Evolutionary conservation across 257 asterid species (phyloP).

Genomic region (Przewalskia tangutica): DNA sequence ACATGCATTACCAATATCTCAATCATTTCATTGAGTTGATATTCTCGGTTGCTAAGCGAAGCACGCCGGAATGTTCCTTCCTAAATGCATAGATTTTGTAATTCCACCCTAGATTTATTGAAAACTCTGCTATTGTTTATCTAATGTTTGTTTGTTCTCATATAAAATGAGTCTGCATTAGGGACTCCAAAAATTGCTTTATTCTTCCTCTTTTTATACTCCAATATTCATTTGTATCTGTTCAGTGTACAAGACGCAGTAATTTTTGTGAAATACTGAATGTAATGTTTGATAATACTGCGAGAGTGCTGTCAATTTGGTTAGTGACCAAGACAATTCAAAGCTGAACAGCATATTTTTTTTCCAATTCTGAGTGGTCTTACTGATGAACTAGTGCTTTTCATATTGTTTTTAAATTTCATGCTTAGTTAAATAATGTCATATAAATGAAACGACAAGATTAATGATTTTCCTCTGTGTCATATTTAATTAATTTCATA

Average conservation of each 20-base stretch:
- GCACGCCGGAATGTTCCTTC: neutral
- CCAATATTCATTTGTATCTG: neutral
- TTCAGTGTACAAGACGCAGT: neutral
- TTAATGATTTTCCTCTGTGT: no score
- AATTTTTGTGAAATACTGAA: neutral
- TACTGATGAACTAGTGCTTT: neutral
- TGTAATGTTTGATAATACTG: neutral
- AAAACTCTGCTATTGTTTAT: neutral
- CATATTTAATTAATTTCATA: no score
- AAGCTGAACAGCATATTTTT: neutral
- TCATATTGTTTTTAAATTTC: neutral
- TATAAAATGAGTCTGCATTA: neutral
- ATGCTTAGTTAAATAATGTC: no score
- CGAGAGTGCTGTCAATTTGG: neutral
- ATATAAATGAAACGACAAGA: no score
- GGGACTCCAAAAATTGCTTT: neutral
- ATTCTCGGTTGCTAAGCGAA: neutral
- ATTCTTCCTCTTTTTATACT: neutral
- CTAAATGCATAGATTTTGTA: neutral
- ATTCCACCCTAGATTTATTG: neutral
- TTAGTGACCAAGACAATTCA: neutral
- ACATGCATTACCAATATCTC: neutral
- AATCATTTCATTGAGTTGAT: neutral
- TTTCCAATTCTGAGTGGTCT: neutral
- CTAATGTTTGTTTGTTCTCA: neutral